A percentile compares a stretch with the other conserved stretches of the same genome.
phyloP scores from a whole-genome alignment of 1,284 basidiomycete species.

The Ustanciosporium gigantosporum region DNA sequence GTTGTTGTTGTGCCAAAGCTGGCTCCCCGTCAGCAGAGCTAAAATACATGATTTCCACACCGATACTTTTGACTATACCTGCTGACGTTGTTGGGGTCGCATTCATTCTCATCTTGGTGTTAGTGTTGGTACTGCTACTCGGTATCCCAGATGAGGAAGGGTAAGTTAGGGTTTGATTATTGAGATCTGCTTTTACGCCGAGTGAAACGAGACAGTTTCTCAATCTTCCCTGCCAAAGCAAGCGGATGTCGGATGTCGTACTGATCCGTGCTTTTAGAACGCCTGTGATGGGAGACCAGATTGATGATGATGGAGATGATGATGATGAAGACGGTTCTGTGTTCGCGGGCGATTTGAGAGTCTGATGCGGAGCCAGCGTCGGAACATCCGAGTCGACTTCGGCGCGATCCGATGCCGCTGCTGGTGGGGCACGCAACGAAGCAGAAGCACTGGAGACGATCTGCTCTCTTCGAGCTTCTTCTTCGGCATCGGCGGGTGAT shows the following conservation, averaged over 20 bases:
- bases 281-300: constrained; percentile 71
- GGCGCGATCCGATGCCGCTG: not conserved
- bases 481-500: no score
- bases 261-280: constrained; percentile 87
- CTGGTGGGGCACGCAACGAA: no score
- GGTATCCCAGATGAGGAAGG: no score
- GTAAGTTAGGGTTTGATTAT: constrained; percentile 77
- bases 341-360: no score
- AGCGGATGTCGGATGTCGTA: constrained; percentile 72
- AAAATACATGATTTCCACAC: constrained; percentile 88
- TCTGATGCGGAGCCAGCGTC: no score
- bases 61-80: constrained; percentile 72
- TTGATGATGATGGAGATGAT: no score
- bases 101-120: no score
- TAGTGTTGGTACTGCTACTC: constrained; percentile 68
- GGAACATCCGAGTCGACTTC: no score
- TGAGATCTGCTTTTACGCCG: constrained; percentile 83
- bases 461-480: no score
- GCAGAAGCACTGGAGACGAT: no score
- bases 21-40: constrained; percentile 5
- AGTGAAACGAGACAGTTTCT: constrained; percentile 84
- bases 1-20: no score
- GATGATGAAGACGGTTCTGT: not conserved
- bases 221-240: constrained; percentile 93
- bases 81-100: constrained; percentile 1